Evolutionary conservation across 257 asterid species (phyloP), one percentile per base, ranked within the genome.

Genomic region (Craterostigma plantagineum): DNA sequence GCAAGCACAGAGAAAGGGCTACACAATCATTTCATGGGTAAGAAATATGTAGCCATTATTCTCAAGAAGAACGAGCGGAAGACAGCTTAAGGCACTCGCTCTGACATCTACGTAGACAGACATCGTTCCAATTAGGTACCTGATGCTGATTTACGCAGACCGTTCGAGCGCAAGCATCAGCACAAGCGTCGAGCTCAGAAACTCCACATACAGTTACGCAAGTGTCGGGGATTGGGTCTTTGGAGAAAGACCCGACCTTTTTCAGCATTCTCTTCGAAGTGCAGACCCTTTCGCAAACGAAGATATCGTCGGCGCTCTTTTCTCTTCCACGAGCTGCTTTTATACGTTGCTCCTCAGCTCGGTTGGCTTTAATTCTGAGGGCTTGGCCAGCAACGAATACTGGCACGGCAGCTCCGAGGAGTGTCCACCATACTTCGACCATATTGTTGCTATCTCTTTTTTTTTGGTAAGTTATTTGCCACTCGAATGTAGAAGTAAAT

Each of bases 171-270:
- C 95, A 83, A 10, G 99, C 98, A 63, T 90, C 98, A 1, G 95
- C 74, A 27, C 99, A 90, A 10, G 94, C 92, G 61, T 90, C 99
- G 0, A 83, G 75, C 55, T 90, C 96, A 4, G 99, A 83, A 38
- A 83, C 99, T 33, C 99, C 95, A 36, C 99, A 83, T 3, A 90
- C 99, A 0, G 94, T 90, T 1, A 75, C 92, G 27, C 99, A 90
- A 0, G 99, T 83, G 46, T 77, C 94, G 0, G 91, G 91, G 58
- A 75, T 75, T 10, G 99, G 96, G 52, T 90, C 99, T 53, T 90
- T 90, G 34, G 99, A 83, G 65, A 90, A 83, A 2, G 92, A 65
- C 7, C 99, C 96, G 0, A 90, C 94, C 67, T 79, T 90, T 66
- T 90, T 90, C 58, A 79, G 66, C 96, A 90, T 90, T 50, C 99